A percentile compares a stretch with the other conserved stretches of the same genome.
phyloP scores from a whole-genome alignment of 2,329 filamentous ascomycete genomes.

The Fusarium keratoplasticum region DNA sequence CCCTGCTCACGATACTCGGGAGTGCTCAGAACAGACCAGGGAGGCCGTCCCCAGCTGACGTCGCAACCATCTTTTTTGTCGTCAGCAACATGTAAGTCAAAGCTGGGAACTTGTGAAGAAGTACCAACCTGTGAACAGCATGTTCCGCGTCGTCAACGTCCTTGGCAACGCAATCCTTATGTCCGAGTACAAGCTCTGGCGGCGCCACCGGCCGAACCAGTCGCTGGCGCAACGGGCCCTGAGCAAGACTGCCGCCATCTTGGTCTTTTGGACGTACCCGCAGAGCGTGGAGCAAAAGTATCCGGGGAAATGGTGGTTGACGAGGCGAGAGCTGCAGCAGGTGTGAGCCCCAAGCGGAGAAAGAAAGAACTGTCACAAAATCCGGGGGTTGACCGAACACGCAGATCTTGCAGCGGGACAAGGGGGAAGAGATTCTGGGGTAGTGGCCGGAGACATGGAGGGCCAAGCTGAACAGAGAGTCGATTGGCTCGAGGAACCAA shows the following conservation, averaged over 20 bases:
- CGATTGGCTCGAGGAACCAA: background rate
- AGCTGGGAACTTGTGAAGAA: background rate
- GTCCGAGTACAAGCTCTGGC: slow-evolving; percentile 54
- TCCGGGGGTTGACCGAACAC: slow-evolving; percentile 10
- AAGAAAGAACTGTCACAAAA: background rate
- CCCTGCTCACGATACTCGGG: slow-evolving; percentile 41
- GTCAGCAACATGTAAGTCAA: slow-evolving; percentile 53
- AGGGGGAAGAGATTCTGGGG: slow-evolving; percentile 25
- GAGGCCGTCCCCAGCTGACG: slow-evolving; percentile 29
- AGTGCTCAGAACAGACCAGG: slow-evolving; percentile 16
- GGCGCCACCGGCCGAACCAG: slow-evolving; percentile 48
- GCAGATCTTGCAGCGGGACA: slow-evolving; percentile 21
- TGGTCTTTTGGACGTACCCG: slow-evolving; percentile 58
- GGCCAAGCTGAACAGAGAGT: background rate
- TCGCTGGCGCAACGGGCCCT: slow-evolving; percentile 38
- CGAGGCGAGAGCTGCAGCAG: background rate
- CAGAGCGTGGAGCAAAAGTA: slow-evolving; percentile 54
- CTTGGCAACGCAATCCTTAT: slow-evolving; percentile 53
- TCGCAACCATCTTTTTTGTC: slow-evolving; percentile 51
- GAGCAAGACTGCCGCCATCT: slow-evolving; percentile 44
- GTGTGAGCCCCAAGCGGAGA: background rate
- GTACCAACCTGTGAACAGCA: slow-evolving; percentile 37
- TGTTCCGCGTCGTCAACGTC: slow-evolving; percentile 53
- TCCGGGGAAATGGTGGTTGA: slow-evolving; percentile 46
- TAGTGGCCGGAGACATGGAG: slow-evolving; percentile 40